phyloP scores from a whole-genome alignment of 2,329 filamentous ascomycete genomes.

The Neodidymelliopsis sp. region DNA sequence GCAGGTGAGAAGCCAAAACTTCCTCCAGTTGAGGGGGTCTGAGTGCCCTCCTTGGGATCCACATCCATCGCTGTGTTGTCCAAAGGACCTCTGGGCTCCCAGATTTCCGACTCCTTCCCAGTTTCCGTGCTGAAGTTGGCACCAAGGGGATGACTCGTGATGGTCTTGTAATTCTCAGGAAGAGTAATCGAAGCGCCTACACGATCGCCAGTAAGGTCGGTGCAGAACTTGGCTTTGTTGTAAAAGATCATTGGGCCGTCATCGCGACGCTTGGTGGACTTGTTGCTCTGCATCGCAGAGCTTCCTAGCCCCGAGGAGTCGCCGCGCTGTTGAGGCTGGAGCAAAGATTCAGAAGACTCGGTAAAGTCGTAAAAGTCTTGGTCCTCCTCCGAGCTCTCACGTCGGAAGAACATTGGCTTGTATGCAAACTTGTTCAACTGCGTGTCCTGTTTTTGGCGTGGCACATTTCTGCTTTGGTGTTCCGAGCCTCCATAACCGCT shows the following conservation, averaged over 20 bases:
- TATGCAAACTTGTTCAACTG: slow-evolving; percentile 52
- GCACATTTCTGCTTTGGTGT: slow-evolving; percentile 25
- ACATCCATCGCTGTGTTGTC: slow-evolving; percentile 30
- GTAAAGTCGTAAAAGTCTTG: slow-evolving; percentile 45
- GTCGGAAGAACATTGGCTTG: slow-evolving; percentile 58
- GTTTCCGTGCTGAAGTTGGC: slow-evolving; percentile 4
- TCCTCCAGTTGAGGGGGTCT: slow-evolving; percentile 34
- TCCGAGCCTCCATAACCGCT: slow-evolving; percentile 28
- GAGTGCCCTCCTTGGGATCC: slow-evolving; percentile 41
- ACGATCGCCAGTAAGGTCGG: slow-evolving; percentile 75
- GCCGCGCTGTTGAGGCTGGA: slow-evolving; percentile 36
- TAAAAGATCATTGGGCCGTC: slow-evolving; percentile 86
- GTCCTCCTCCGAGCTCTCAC: slow-evolving; percentile 52
- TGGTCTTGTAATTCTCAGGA: slow-evolving; percentile 38
- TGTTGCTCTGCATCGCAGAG: slow-evolving; percentile 56
- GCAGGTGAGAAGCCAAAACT: slow-evolving; percentile 50
- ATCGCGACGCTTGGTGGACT: slow-evolving; percentile 61
- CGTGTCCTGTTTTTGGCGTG: slow-evolving; percentile 29
- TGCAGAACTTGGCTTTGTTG: slow-evolving; percentile 79
- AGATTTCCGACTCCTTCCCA: slow-evolving; percentile 33
- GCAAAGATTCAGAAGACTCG: slow-evolving; percentile 39
- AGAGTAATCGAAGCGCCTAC: slow-evolving; percentile 26
- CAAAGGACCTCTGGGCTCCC: slow-evolving; percentile 36
- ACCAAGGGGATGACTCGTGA: slow-evolving; percentile 46
- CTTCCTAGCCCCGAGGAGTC: slow-evolving; percentile 55